Base-by-base conservation (phyloP, 1,139 yeast species). In the Debaryomyces coudertii region DNA sequence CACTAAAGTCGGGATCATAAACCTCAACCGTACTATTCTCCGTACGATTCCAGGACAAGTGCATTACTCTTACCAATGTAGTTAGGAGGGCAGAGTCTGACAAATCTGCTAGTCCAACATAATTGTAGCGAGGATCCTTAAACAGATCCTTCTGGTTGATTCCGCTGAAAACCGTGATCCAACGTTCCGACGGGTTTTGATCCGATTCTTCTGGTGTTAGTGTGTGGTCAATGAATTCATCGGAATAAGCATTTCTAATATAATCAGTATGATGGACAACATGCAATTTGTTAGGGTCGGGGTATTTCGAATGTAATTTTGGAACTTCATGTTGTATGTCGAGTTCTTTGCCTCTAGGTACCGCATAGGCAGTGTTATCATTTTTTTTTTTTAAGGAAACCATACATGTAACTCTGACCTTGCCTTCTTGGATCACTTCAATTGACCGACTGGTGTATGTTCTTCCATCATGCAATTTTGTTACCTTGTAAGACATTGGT, bases 401-500 rank as follows among this genome's bases (percentile, higher is more conserved):
- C 45, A 68, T 50, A 9, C 76, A 71, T 2, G 66, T 65, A 43
- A 61, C 63, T 29, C 63, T 57, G 6, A 60, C 53, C 37, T 49
- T 53, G 11, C 62, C 73, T n/a, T 58, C 48, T 52, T 75, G 80
- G 2, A 50, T 44, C 11, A 61, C 72, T 36, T 55, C 53, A 12
- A 75, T 63, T 34, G 57, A 57, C 24, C 70, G 50, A 44, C 61
- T 62, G 42, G 67, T 56, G 11, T 61, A 53, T n/a, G 49, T 54
- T 1, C 51, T 60, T 4, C 57, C 63, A n/a, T 65, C 79, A 41
- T 82, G 70, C 18, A 84, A 62, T 41, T 71, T 71, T 25, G 65
- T 68, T n/a, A 87, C 90, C 23, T 73, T 68, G 60, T 84, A 87
- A n/a, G 69, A 69, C 61, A 85, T 76, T 11, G 81, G 81, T 1